These are phyloP conservation scores for Russula griseocarnosa DNA, from an alignment of 768 basidiomycete genomes.

Conservation along the genomic window DNA sequence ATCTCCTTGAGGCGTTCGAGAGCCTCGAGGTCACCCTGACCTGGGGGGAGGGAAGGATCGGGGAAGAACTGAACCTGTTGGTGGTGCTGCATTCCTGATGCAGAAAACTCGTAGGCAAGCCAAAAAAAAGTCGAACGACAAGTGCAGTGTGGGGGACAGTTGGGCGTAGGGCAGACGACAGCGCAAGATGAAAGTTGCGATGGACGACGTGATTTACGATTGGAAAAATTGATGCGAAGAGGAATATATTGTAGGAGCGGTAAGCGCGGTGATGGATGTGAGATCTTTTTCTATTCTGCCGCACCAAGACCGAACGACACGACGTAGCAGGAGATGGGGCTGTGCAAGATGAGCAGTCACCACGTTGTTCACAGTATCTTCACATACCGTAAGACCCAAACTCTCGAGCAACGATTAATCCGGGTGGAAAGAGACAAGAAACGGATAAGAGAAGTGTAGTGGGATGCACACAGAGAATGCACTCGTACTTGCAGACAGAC, in stretches of 20 bases:
- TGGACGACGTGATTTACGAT: not conserved
- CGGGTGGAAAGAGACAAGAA: not conserved
- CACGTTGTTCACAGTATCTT: conserved; percentile 1
- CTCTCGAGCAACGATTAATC: not conserved
- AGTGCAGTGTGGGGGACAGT: conserved; percentile 32
- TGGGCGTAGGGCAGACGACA: conserved; percentile 27
- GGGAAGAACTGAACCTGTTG: conserved; percentile 22
- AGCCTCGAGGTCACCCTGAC: conserved; percentile 65
- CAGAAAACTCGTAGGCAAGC: conserved; percentile 25
- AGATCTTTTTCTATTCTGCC: conserved; percentile 50
- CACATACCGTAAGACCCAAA: conserved; percentile 1
- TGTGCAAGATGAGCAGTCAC: conserved; percentile 4
- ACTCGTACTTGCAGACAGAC: no score
- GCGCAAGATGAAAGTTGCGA: not conserved
- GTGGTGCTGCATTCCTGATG: conserved; percentile 17
- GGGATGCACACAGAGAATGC: not conserved
- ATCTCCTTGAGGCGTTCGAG: conserved; percentile 70
- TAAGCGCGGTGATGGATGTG: conserved; percentile 60
- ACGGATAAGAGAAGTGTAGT: not conserved
- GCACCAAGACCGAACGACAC: conserved; percentile 46
- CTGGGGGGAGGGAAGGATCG: conserved; percentile 41
- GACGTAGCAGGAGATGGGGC: not conserved
- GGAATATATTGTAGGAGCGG: conserved; percentile 30
- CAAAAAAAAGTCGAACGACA: not conserved
- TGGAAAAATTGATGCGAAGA: not conserved